Evolutionary conservation across 352 stramenopile species (phyloP).

Genomic region (Globisporangium polare): DNA sequence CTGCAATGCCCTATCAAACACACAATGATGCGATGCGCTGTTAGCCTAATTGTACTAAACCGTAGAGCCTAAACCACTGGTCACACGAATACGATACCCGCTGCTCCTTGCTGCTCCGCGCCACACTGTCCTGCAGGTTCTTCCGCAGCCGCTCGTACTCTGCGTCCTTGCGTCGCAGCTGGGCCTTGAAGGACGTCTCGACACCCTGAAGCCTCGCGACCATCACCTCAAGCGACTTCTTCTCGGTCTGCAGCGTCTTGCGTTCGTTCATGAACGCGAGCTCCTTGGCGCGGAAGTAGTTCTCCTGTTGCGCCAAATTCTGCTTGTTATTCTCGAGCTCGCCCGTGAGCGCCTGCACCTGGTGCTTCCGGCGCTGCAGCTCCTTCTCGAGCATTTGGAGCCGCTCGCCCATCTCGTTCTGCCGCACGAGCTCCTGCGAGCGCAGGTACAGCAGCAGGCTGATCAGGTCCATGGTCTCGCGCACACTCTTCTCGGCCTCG

Average conservation of each 20-base stretch:
- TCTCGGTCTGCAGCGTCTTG: slow-evolving; percentile 52
- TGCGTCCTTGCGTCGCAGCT: slow-evolving; percentile 69
- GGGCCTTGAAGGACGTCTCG: slow-evolving; percentile 69
- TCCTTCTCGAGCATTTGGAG: slow-evolving; percentile 43
- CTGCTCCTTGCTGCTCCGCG: slow-evolving; percentile 52
- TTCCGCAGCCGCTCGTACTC: slow-evolving; percentile 75
- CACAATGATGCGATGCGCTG: neutral
- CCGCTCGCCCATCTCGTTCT: slow-evolving; percentile 47
- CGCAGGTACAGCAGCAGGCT: slow-evolving; percentile 59
- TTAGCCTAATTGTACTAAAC: neutral
- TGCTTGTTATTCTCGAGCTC: slow-evolving; percentile 51
- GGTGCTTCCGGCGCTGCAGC: slow-evolving; percentile 44
- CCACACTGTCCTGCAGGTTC: slow-evolving; percentile 51
- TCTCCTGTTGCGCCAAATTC: slow-evolving; percentile 53
- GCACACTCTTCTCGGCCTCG: slow-evolving; percentile 34
- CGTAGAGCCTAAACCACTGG: neutral
- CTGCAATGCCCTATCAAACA: slow-evolving; percentile 33
- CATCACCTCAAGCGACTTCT: slow-evolving; percentile 63
- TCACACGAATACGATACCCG: slow-evolving; percentile 21
- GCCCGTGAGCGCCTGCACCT: slow-evolving; percentile 33
- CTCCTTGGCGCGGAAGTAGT: slow-evolving; percentile 61
- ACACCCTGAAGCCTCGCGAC: slow-evolving; percentile 51
- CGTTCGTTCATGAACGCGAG: slow-evolving; percentile 42
- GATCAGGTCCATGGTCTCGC: slow-evolving; percentile 65
- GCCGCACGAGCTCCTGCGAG: slow-evolving; percentile 45